Evolutionary conservation across 148 eudicot genomes (phyloP), one percentile per base, ranked within the genome.

Genomic region (Salicornia ramosissima): DNA sequence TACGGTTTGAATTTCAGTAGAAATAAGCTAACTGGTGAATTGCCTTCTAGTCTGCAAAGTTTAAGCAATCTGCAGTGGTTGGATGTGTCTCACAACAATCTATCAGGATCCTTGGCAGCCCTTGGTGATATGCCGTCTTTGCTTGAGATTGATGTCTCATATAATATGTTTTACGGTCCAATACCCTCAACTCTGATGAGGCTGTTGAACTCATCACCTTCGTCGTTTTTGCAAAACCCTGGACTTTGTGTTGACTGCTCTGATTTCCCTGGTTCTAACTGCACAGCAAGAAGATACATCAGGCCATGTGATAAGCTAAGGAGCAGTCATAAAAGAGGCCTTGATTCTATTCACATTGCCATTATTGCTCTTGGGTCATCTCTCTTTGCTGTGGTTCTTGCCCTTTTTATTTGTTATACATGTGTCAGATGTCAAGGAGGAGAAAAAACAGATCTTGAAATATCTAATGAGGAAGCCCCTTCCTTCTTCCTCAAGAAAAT

Each of bases 1-100:
- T 75, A 80, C 62, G 69, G 57, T 52, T 74, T 91, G 70, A 81
- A 91, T 77, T 82, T 91, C n/a, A 88, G 91, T 65, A 67, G 64
- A 22, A 88, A 86, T 67, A 75, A 83, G n/a, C 75, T 91, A 31
- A 74, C 75, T 2, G 94, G 91, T 70, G 71, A 64, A 67, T 15
- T 91, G 67, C 91, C 97, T 2, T 10, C 55, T 16, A 2, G 67
- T 65, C 52, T 91, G 1, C 74, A 80, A 55, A 74, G 39, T 10
- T 77, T 91, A 55, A 29, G 57, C 19, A 83, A 78, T 84, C 78
- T 91, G 18, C 83, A 86, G 71, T 28, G 24, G 63, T 45, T 88
- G 31, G 94, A 88, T 76, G 47, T 91, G 16, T 84, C 94, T 50
- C 65, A 42, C 74, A 88, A 91, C 64, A 85, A 81, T 79, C 79